phyloP scores from a whole-genome alignment of 305 asterid genomes.

The Stenogyne calaminthoides region DNA sequence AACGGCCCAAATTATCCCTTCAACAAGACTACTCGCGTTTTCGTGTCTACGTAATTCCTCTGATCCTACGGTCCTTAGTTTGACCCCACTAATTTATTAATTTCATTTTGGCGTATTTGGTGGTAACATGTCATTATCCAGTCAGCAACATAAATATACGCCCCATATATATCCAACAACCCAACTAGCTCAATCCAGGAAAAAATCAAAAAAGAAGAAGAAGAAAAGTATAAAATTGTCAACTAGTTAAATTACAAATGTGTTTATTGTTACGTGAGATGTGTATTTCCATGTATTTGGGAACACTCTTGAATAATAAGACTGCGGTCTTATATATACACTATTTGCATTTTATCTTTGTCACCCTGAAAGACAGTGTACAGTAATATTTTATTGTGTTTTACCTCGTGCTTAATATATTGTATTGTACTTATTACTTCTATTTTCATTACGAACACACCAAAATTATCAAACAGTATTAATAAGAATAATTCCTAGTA shows the following conservation, averaged over 20 bases:
- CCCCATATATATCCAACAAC: slow-evolving; percentile 6
- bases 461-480: too few relatives aligned
- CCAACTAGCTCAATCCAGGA: neutral
- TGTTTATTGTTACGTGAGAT: too few relatives aligned
- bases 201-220: neutral
- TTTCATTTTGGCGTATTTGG: neutral
- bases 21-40: neutral
- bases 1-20: slow-evolving; percentile 16
- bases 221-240: neutral
- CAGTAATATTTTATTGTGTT: too few relatives aligned
- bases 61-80: slow-evolving; percentile 25
- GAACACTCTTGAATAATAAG: too few relatives aligned
- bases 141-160: slow-evolving; percentile 13
- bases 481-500: too few relatives aligned
- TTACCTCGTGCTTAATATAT: too few relatives aligned
- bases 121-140: slow-evolving; percentile 10
- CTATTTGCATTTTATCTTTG: too few relatives aligned
- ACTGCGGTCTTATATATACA: too few relatives aligned
- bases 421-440: too few relatives aligned
- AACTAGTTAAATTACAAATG: neutral
- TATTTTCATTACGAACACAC: too few relatives aligned
- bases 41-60: neutral
- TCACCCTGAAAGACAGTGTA: too few relatives aligned
- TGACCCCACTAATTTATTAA: slow-evolving; percentile 8
- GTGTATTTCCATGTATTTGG: too few relatives aligned